Evolutionary conservation across 2,329 filamentous ascomycete species (phyloP).

Genomic region (Domatiomyces globalis): DNA sequence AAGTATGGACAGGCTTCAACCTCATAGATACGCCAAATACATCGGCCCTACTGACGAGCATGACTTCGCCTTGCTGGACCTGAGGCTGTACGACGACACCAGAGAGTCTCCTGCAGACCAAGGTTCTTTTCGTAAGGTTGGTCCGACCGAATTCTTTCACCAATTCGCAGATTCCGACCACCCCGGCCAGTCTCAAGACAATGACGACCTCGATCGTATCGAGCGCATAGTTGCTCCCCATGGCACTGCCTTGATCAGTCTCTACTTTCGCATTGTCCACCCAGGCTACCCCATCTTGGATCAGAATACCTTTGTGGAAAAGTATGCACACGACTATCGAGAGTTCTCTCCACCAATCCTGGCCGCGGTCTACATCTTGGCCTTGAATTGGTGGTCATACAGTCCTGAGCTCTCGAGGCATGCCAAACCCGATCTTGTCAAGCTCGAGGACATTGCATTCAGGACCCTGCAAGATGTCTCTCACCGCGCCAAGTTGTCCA

Average conservation of each 20-base stretch:
- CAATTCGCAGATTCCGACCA: slow-evolving; percentile 17
- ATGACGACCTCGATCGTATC: slow-evolving; percentile 28
- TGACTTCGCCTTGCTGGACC: slow-evolving; percentile 17
- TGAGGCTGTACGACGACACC: slow-evolving; percentile 17
- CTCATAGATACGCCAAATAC: slow-evolving; percentile 18
- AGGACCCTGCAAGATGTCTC: slow-evolving; percentile 15
- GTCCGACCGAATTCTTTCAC: slow-evolving; percentile 17
- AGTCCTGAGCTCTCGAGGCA: slow-evolving; percentile 20
- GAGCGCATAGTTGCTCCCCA: slow-evolving; percentile 63
- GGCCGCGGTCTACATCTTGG: slow-evolving; percentile 68
- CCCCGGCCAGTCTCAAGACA: slow-evolving; percentile 14
- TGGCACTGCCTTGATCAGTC: slow-evolving; percentile 60
- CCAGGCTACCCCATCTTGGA: slow-evolving; percentile 71
- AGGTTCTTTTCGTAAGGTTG: slow-evolving; percentile 18
- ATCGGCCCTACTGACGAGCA: slow-evolving; percentile 19
- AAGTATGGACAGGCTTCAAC: slow-evolving; percentile 18
- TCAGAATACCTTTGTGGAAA: slow-evolving; percentile 65
- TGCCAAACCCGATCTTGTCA: slow-evolving; percentile 17
- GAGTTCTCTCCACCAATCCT: slow-evolving; percentile 65
- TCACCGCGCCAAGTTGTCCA: slow-evolving; percentile 35
- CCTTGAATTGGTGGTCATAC: slow-evolving; percentile 77
- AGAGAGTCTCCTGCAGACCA: slow-evolving; percentile 15
- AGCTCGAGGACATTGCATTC: slow-evolving; percentile 15
- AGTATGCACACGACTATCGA: slow-evolving; percentile 56
- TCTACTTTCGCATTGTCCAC: slow-evolving; percentile 71